These are phyloP conservation scores for Astrephomene gubernaculifera DNA, from an alignment of 139 green algal species.

Conservation along the genomic window DNA sequence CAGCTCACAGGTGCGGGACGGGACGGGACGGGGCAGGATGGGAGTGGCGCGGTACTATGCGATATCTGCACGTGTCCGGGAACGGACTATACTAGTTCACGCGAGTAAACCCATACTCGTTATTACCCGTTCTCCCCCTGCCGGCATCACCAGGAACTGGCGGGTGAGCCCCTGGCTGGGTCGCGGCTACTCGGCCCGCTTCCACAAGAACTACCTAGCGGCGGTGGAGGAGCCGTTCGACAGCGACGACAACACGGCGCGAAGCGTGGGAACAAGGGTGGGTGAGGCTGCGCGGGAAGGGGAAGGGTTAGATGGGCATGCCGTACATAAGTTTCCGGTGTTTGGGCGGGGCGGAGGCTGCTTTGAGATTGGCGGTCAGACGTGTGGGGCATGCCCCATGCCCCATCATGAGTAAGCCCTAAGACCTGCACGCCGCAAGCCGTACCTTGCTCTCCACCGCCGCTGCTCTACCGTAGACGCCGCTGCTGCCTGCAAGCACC, in stretches of 20 bases:
- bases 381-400: too few species aligned
- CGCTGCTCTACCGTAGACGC: too few species aligned
- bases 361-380: too few species aligned
- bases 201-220: constrained; percentile 12
- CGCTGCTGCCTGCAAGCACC: too few species aligned
- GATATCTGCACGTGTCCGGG: background rate
- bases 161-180: constrained; percentile 39
- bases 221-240: constrained; percentile 46
- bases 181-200: constrained; percentile 13
- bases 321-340: too few species aligned
- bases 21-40: background rate
- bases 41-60: background rate
- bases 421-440: too few species aligned
- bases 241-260: constrained; percentile 44
- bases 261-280: constrained; percentile 33
- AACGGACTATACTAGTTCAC: background rate
- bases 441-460: too few species aligned
- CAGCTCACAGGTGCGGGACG: constrained; percentile 11
- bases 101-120: background rate
- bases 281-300: background rate
- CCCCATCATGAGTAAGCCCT: too few species aligned
- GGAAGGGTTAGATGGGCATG: background rate
- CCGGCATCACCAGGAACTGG: constrained; percentile 16
- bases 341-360: too few species aligned
- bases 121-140: background rate